Evolutionary conservation across 2,329 filamentous ascomycete species (phyloP).

Genomic region (Fusarium tjaetaba): DNA sequence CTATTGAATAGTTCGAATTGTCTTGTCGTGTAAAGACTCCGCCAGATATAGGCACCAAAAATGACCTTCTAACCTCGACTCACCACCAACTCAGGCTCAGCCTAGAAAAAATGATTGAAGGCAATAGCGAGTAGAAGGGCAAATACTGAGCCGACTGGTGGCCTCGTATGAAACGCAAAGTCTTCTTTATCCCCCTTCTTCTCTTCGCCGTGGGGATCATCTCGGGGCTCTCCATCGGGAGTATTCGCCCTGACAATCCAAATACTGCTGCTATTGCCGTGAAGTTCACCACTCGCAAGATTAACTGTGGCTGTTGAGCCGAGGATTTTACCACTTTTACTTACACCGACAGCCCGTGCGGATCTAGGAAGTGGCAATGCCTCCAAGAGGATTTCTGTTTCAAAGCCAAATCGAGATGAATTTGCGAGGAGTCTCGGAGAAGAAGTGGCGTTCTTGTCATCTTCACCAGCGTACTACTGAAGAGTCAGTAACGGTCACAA

Average conservation of each 20-base stretch:
- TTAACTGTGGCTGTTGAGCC: slow-evolving; percentile 34
- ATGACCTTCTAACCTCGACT: neutral
- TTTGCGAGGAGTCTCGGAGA: slow-evolving; percentile 25
- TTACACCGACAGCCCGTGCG: slow-evolving; percentile 29
- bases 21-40: neutral
- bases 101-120: slow-evolving; percentile 19
- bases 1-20: slow-evolving; percentile 1
- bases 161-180: slow-evolving; percentile 4
- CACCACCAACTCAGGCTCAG: neutral
- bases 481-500: neutral
- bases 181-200: slow-evolving; percentile 17
- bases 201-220: neutral
- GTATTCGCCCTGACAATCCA: slow-evolving; percentile 17
- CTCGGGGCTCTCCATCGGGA: neutral
- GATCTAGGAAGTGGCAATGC: slow-evolving; percentile 6
- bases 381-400: slow-evolving; percentile 29
- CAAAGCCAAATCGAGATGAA: slow-evolving; percentile 35
- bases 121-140: slow-evolving; percentile 17
- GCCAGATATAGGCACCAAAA: slow-evolving; percentile 32
- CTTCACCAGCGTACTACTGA: slow-evolving; percentile 28
- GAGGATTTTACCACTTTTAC: slow-evolving; percentile 28
- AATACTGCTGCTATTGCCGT: slow-evolving; percentile 37
- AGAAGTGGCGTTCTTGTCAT: slow-evolving; percentile 28
- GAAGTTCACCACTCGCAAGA: slow-evolving; percentile 28
- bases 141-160: slow-evolving; percentile 3